phyloP scores from a whole-genome alignment of 768 basidiomycete species.

The Kondoa malvinella region DNA sequence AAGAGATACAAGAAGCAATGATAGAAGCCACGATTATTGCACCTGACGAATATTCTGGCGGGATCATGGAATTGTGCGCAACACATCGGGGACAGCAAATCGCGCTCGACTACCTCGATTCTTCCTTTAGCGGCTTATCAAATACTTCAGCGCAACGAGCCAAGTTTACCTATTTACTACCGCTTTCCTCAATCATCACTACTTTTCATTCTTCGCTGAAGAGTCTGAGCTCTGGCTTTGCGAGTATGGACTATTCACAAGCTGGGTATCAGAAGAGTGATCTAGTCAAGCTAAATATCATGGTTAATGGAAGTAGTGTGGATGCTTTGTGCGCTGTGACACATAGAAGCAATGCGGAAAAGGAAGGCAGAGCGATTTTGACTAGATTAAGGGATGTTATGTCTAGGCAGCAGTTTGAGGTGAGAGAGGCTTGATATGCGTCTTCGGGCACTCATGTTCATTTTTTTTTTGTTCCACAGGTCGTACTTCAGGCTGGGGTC shows the following conservation, averaged over 20 bases:
- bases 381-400: slow-evolving; percentile 82
- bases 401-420: slow-evolving; percentile 67
- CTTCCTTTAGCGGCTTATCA: slow-evolving; percentile 23
- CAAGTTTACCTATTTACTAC: slow-evolving; percentile 66
- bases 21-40: slow-evolving; percentile 87
- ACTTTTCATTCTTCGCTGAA: slow-evolving; percentile 93
- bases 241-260: slow-evolving; percentile 93
- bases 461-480: slow-evolving; percentile 32
- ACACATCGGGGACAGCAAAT: slow-evolving; percentile 61
- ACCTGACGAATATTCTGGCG: slow-evolving; percentile 84
- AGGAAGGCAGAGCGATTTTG: slow-evolving; percentile 65
- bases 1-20: slow-evolving; percentile 73
- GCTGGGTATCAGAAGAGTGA: slow-evolving; percentile 47
- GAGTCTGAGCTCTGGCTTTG: slow-evolving; percentile 75
- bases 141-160: slow-evolving; percentile 28
- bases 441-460: not conserved
- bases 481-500: slow-evolving; percentile 83
- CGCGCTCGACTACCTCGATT: slow-evolving; percentile 56
- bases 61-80: slow-evolving; percentile 88
- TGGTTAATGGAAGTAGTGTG: slow-evolving; percentile 72
- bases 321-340: slow-evolving; percentile 87
- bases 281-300: slow-evolving; percentile 57
- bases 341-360: slow-evolving; percentile 59
- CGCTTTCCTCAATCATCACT: slow-evolving; percentile 79
- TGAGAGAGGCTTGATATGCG: not conserved